Base-by-base conservation (phyloP, 768 basidiomycete species). In the Leccinum subgranulosum region DNA sequence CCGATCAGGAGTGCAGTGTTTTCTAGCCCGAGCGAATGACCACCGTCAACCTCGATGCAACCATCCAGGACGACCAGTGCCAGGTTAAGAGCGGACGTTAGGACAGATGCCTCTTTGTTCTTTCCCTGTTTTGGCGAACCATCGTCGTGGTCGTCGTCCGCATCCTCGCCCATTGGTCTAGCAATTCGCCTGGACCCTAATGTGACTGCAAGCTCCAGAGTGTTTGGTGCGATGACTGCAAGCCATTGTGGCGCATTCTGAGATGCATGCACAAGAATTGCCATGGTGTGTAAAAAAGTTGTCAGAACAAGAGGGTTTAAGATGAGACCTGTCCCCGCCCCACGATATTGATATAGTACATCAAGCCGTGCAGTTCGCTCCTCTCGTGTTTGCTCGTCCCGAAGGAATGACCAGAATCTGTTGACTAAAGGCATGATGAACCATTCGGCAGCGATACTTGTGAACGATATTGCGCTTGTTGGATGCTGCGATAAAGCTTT, bases 331-430 rank as follows among this genome's bases (percentile, higher is more conserved):
- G 91, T 87, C 10, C 92, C 92, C 0, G 89, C 84, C 1, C 88
- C 84, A 15, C 80, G 79, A 65, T 91, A 92, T 53, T 78, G 78
- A 43, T 79, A 70, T 27, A 84, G 68, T n/a, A 75, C 76, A 27
- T 80, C 74, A n/a, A 77, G 77, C 41, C 79, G 79, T 2, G 81
- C 78, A 2, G 87, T 87, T 43, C 90, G 81, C 52, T 84, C 81
- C 66, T 93, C 90, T 36, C 92, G 81, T 2, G 82, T 79, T 63
- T 90, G 85, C 65, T 91, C 87, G 64, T 96, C 93, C 7, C 90
- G 84, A 47, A 97, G 82, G 74, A 95, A 92, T n/a, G 81, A 68
- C 94, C 94, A 99, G 74, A 98, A 97, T n/a, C 87, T 84, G 64
- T 94, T 89, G 74, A 98, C 82, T 53, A 98, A 77, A 0, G 97